These are phyloP conservation scores for Podila clonocystis DNA, from an alignment of 192 early-diverging fungal genomes.

Conservation along the genomic window DNA sequence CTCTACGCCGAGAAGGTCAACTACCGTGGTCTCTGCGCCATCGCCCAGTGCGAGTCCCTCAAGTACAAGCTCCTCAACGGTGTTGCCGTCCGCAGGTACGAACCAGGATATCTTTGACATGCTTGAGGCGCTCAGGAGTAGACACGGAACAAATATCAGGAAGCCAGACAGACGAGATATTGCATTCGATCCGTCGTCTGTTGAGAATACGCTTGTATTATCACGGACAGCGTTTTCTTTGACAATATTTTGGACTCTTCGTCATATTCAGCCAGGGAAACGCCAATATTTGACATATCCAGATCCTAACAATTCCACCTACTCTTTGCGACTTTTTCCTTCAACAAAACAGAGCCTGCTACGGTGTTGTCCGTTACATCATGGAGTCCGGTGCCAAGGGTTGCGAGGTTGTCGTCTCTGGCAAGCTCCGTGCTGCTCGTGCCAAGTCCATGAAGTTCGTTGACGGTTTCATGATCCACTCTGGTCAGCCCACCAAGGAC, in stretches of 20 bases:
- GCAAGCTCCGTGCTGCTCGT: constrained; percentile 99
- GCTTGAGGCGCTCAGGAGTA: too few relatives aligned
- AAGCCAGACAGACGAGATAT: too few relatives aligned
- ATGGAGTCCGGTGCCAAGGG: constrained; percentile 99
- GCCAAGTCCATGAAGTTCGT: constrained; percentile 99
- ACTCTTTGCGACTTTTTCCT: not conserved
- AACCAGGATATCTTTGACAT: constrained; percentile 45
- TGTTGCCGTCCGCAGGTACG: constrained; percentile 85
- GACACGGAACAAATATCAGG: too few relatives aligned
- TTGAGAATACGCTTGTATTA: too few relatives aligned
- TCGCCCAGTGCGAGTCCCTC: constrained; percentile 98
- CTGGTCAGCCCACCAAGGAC: constrained; percentile 96
- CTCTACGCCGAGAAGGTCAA: constrained; percentile 98
- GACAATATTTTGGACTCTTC: too few relatives aligned
- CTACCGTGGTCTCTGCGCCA: constrained; percentile 97
- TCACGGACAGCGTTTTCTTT: too few relatives aligned
- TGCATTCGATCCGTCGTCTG: too few relatives aligned
- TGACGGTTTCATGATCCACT: constrained; percentile 99
- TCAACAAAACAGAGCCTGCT: constrained; percentile 78
- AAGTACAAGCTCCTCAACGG: constrained; percentile 98
- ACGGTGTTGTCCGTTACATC: constrained; percentile 98
- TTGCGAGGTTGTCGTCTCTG: constrained; percentile 98
- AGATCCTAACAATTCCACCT: not conserved
- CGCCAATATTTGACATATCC: too few relatives aligned
- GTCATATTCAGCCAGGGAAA: too few relatives aligned